phyloP scores from a whole-genome alignment of 805 yeast genomes.

The Yarrowia sp. region DNA sequence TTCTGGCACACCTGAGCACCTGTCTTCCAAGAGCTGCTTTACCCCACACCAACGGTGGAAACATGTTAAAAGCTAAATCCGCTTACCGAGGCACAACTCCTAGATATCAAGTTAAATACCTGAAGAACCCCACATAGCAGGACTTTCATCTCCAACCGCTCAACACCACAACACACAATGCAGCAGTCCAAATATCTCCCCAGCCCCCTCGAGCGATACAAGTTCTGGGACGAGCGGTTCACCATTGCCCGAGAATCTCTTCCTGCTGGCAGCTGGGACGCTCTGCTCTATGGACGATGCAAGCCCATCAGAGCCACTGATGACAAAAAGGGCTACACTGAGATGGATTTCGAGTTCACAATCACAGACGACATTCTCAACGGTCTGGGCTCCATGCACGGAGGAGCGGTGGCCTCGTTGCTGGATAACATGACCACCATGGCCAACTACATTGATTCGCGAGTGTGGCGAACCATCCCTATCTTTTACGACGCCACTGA shows the following conservation, averaged over 20 bases:
- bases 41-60: conserved; percentile 22
- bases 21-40: not conserved
- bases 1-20: not conserved
- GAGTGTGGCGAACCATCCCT: conserved; percentile 37
- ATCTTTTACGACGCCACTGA: conserved; percentile 35
- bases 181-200: conserved; percentile 29
- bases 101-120: not conserved
- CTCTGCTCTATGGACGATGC: conserved; percentile 19
- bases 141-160: not conserved
- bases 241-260: conserved; percentile 25
- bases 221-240: conserved; percentile 33
- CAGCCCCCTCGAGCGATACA: conserved; percentile 31
- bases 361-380: conserved; percentile 35
- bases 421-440: conserved; percentile 37
- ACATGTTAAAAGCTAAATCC: conserved; percentile 20
- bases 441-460: conserved; percentile 38
- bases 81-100: conserved; percentile 8
- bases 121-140: not conserved
- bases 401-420: conserved; percentile 34
- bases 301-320: conserved; percentile 29
- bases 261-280: conserved; percentile 37
- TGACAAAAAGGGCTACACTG: conserved; percentile 34
- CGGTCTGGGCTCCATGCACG: conserved; percentile 38
- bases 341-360: conserved; percentile 34
- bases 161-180: conserved; percentile 8